Evolutionary conservation across 1,284 basidiomycete species (phyloP).

Genomic region (Blastosporella zonata): DNA sequence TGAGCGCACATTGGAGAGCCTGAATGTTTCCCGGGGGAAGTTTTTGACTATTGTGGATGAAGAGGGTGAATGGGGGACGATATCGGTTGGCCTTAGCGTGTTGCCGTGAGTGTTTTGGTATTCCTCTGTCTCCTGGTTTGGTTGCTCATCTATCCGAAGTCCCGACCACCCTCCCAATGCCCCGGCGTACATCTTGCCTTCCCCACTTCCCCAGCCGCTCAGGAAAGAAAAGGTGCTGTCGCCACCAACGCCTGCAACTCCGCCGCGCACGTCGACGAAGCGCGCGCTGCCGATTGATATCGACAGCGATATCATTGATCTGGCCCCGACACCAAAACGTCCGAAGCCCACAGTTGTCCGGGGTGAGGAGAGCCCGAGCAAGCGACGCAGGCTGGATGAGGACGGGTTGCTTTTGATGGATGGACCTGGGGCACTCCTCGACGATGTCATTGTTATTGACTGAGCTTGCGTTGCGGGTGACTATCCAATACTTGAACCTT

Average conservation of each 20-base stretch:
- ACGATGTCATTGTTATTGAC: slow-evolving; percentile 56
- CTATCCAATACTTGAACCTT: not conserved
- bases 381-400: slow-evolving; percentile 62
- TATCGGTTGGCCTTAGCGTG: slow-evolving; percentile 68
- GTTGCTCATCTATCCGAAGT: slow-evolving; percentile 28
- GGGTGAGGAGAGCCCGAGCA: slow-evolving; percentile 47
- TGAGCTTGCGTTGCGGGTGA: slow-evolving; percentile 16
- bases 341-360: slow-evolving; percentile 30
- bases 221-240: slow-evolving; percentile 42
- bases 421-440: slow-evolving; percentile 51
- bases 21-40: slow-evolving; percentile 72
- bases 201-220: slow-evolving; percentile 55
- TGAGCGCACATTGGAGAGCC: slow-evolving; percentile 66
- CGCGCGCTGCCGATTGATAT: slow-evolving; percentile 50
- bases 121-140: not conserved
- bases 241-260: slow-evolving; percentile 38
- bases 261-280: slow-evolving; percentile 44
- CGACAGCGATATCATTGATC: slow-evolving; percentile 46
- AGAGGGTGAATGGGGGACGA: slow-evolving; percentile 73
- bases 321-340: slow-evolving; percentile 56
- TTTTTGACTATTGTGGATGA: slow-evolving; percentile 89
- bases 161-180: slow-evolving; percentile 49
- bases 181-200: slow-evolving; percentile 57
- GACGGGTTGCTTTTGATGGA: slow-evolving; percentile 71
- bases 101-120: slow-evolving; percentile 60